A percentile compares a stretch with the other conserved stretches of the same genome.
These are phyloP conservation scores for Cenchrus fungigraminus DNA, from an alignment of 176 grass and related monocot species.

Conservation along the genomic window DNA sequence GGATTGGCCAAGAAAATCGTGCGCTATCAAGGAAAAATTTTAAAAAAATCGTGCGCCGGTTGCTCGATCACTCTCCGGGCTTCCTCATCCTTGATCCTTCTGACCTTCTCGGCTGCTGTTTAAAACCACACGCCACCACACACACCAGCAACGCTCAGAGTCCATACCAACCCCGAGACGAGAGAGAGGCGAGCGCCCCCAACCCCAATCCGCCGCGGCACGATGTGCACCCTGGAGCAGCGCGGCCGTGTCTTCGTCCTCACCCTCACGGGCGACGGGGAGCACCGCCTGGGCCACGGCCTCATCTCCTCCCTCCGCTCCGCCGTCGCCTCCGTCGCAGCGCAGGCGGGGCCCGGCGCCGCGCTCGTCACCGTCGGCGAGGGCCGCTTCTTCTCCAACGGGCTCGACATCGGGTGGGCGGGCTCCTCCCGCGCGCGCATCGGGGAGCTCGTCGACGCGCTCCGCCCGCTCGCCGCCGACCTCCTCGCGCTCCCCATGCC, in stretches of 20 bases:
- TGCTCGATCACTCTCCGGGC: neutral
- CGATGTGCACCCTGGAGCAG: constrained; percentile 84
- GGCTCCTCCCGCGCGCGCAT: constrained; percentile 44
- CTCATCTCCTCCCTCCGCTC: constrained; percentile 69
- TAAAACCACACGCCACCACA: neutral
- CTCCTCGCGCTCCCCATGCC: constrained; percentile 84
- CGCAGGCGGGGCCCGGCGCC: constrained; percentile 27
- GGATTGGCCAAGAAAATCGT: neutral
- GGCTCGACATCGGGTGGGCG: constrained; percentile 75
- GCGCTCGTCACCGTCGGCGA: constrained; percentile 80
- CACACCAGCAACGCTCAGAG: neutral
- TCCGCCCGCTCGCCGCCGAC: constrained; percentile 61
- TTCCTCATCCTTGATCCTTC: neutral
- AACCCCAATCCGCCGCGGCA: neutral
- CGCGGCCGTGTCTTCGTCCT: constrained; percentile 82
- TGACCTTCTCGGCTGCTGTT: neutral
- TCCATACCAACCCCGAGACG: neutral
- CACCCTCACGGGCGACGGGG: constrained; percentile 81
- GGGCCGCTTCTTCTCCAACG: constrained; percentile 97
- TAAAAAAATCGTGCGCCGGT: neutral
- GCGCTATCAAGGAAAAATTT: too few species aligned
- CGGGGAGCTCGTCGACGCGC: constrained; percentile 44
- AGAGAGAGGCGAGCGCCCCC: neutral
- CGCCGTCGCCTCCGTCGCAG: constrained; percentile 42
- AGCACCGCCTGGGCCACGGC: constrained; percentile 65